These are phyloP conservation scores for Wickerhamiella cacticola DNA, from an alignment of 805 yeast genomes.

Conservation along the genomic window DNA sequence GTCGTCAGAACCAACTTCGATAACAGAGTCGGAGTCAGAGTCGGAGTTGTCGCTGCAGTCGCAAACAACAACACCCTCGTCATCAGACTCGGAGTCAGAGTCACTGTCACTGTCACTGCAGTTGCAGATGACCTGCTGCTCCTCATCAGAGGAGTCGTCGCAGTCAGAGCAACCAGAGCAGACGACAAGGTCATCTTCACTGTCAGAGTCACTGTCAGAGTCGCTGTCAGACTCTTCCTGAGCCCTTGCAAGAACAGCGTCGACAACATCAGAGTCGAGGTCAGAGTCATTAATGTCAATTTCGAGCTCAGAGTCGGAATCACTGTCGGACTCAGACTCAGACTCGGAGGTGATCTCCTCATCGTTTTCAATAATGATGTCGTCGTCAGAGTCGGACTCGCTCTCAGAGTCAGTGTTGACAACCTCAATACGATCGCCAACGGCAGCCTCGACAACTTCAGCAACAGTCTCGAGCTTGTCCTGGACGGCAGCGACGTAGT, in stretches of 20 bases:
- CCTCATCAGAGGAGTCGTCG: conserved; percentile 15
- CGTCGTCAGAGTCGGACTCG: conserved; percentile 8
- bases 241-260: conserved; percentile 18
- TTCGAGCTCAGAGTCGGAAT: conserved; percentile 16
- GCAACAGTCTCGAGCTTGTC: conserved; percentile 20
- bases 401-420: conserved; percentile 15
- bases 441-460: conserved; percentile 21
- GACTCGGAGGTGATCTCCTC: conserved; percentile 10
- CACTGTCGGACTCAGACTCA: conserved; percentile 12
- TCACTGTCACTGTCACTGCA: conserved; percentile 14
- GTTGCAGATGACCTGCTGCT: conserved; percentile 8
- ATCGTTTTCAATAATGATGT: not conserved
- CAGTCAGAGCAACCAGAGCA: conserved; percentile 16
- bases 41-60: conserved; percentile 17
- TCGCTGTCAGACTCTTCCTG: conserved; percentile 16
- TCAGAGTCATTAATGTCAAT: conserved; percentile 17
- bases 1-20: conserved; percentile 19
- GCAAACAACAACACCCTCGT: conserved; percentile 18
- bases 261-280: conserved; percentile 18
- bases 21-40: conserved; percentile 15
- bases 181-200: conserved; percentile 18
- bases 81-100: conserved; percentile 12
- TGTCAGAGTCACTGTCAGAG: conserved; percentile 15
- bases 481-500: conserved; percentile 21
- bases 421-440: conserved; percentile 16